Conservation (phyloP, 2,329 filamentous ascomycete genomes). For the Metarhizium rileyi region DNA sequence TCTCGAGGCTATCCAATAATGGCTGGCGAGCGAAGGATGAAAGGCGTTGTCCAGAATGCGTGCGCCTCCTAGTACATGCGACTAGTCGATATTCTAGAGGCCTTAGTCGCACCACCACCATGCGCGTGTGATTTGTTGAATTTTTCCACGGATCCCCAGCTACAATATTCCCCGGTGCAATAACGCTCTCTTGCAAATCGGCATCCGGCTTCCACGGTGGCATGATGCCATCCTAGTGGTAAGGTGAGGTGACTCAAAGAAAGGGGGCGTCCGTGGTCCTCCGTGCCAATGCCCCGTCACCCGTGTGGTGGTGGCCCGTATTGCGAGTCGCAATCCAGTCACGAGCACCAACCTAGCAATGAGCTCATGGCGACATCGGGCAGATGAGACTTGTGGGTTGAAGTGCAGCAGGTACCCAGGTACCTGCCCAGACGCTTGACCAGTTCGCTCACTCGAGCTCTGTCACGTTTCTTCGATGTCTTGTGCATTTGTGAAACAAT, state of each 20-base stretch:
- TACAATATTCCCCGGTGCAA: neutral
- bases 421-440: too few species aligned
- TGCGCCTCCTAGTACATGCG: neutral
- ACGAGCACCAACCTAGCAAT: neutral
- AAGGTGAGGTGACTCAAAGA: conserved; percentile 7
- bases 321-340: neutral
- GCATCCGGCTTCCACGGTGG: conserved; percentile 2
- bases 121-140: neutral
- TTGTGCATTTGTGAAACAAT: too few species aligned
- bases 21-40: neutral
- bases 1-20: neutral
- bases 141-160: neutral
- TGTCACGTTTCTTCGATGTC: too few species aligned
- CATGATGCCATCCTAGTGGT: conserved; percentile 8
- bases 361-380: neutral
- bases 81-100: neutral
- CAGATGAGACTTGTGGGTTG: neutral
- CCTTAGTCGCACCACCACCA: neutral
- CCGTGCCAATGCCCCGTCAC: neutral
- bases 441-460: too few species aligned
- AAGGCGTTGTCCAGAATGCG: neutral
- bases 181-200: neutral
- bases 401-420: too few species aligned
- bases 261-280: neutral
- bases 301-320: too few species aligned